A percentile compares a stretch with the other conserved stretches of the same genome.
Evolutionary conservation across 2,329 filamentous ascomycete species (phyloP).

Genomic region (Fusarium lyarnte): DNA sequence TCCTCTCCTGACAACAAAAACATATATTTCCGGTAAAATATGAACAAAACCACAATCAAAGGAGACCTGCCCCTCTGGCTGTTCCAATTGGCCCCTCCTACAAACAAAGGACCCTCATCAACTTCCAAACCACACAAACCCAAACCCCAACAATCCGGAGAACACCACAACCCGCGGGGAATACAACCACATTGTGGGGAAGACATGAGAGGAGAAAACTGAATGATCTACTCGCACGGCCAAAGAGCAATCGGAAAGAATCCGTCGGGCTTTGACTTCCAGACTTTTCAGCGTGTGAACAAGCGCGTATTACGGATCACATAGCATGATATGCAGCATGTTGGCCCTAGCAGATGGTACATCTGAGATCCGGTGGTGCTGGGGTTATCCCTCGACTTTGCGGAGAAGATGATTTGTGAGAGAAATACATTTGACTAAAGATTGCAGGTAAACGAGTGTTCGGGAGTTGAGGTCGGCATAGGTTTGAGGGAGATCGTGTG

Average conservation of each 20-base stretch:
- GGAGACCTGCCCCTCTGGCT: no score
- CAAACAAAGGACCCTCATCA: not conserved
- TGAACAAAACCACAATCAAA: not conserved
- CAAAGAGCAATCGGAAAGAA: not conserved
- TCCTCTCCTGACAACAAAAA: slow-evolving; percentile 9
- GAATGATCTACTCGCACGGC: slow-evolving; percentile 1
- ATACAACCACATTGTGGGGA: slow-evolving; percentile 2
- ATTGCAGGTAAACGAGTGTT: not conserved
- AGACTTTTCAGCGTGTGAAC: not conserved
- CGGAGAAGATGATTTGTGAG: slow-evolving; percentile 1
- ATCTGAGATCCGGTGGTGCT: slow-evolving; percentile 8
- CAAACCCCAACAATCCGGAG: not conserved
- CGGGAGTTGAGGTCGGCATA: slow-evolving; percentile 16
- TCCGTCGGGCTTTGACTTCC: slow-evolving; percentile 16
- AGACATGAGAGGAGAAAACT: not conserved
- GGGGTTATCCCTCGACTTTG: slow-evolving; percentile 1
- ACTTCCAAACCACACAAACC: not conserved
- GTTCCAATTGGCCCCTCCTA: not conserved
- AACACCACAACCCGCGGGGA: not conserved
- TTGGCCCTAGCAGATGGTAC: not conserved
- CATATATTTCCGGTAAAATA: not conserved
- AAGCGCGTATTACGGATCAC: slow-evolving; percentile 2
- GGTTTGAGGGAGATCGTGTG: not conserved
- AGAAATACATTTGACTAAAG: not conserved
- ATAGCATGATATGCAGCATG: not conserved